phyloP scores from a whole-genome alignment of 129 eudicot species.

The Artemisia tridentata region DNA sequence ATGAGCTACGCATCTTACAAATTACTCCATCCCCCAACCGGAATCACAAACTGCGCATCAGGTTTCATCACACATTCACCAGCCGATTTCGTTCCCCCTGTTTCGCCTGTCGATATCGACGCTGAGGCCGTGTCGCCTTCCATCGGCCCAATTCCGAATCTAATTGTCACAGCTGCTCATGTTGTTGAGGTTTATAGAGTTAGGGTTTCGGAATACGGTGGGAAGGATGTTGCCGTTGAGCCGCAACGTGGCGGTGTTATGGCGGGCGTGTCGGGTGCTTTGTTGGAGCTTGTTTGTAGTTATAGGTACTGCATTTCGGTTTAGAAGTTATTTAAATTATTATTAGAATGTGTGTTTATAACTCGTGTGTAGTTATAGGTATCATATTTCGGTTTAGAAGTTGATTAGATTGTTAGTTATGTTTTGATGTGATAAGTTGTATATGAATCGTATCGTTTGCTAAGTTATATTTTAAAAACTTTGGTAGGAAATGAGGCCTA shows the following conservation, averaged over 20 bases:
- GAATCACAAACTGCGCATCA: constrained; percentile 81
- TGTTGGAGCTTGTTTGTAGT: constrained; percentile 79
- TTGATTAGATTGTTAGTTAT: neutral
- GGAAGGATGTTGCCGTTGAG: constrained; percentile 26
- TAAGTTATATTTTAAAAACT: no score
- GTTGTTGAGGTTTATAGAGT: constrained; percentile 65
- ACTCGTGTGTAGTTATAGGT: neutral
- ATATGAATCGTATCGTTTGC: no score
- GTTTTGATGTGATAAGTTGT: no score
- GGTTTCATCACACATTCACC: constrained; percentile 86
- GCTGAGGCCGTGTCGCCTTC: constrained; percentile 68
- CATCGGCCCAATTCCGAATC: constrained; percentile 72
- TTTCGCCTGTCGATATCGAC: constrained; percentile 61
- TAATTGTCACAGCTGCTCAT: constrained; percentile 67
- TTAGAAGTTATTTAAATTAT: neutral
- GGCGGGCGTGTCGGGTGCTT: constrained; percentile 78
- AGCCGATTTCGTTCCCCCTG: constrained; percentile 42
- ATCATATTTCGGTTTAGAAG: neutral
- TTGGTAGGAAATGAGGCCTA: no score
- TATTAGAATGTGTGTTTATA: neutral
- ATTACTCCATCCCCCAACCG: constrained; percentile 90
- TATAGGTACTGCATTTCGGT: constrained; percentile 42
- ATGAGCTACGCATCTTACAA: constrained; percentile 98
- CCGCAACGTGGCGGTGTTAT: constrained; percentile 82
- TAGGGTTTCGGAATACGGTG: constrained; percentile 60